Conservation (phyloP, 176 grass and related monocot genomes). For the Microstegium vimineum region DNA sequence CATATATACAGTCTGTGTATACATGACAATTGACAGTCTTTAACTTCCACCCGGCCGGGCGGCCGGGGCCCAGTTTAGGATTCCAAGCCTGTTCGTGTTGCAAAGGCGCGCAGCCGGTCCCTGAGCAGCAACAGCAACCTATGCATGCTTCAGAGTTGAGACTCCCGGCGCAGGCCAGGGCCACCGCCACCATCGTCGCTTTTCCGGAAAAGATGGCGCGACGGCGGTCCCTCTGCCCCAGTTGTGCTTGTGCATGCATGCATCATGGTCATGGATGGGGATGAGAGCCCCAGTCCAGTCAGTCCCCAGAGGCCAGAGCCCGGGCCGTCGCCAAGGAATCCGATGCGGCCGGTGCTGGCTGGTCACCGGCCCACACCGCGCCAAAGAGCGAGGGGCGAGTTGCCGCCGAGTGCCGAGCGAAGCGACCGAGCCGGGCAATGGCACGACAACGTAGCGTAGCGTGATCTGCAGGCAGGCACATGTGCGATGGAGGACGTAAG, state of each 20-base stretch:
- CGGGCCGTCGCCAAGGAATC: constrained; percentile 30
- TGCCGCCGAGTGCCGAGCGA: neutral
- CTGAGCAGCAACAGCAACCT: neutral
- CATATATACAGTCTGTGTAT: neutral
- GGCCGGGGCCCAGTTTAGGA: neutral
- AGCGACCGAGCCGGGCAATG: neutral
- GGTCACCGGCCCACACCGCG: too few relatives aligned
- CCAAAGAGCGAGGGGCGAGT: neutral
- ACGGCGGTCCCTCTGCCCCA: constrained; percentile 4
- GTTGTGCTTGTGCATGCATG: neutral
- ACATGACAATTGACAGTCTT: constrained; percentile 19
- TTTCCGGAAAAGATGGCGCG: constrained; percentile 22
- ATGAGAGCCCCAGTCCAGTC: neutral
- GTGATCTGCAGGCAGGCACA: neutral
- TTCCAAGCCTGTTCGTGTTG: constrained; percentile 37
- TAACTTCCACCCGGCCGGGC: too few relatives aligned
- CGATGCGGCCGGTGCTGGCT: constrained; percentile 34
- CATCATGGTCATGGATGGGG: too few relatives aligned
- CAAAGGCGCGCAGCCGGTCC: neutral
- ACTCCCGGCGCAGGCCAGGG: neutral
- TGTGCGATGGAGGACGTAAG: neutral
- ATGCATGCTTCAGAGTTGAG: neutral
- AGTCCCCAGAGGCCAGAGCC: too few relatives aligned
- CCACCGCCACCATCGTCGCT: neutral
- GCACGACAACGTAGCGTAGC: neutral